Percentiles rank a stretch among this genome's conserved stretches.
Evolutionary conservation across 305 asterid species (phyloP).

Genomic region (Fraxinus albicans): DNA sequence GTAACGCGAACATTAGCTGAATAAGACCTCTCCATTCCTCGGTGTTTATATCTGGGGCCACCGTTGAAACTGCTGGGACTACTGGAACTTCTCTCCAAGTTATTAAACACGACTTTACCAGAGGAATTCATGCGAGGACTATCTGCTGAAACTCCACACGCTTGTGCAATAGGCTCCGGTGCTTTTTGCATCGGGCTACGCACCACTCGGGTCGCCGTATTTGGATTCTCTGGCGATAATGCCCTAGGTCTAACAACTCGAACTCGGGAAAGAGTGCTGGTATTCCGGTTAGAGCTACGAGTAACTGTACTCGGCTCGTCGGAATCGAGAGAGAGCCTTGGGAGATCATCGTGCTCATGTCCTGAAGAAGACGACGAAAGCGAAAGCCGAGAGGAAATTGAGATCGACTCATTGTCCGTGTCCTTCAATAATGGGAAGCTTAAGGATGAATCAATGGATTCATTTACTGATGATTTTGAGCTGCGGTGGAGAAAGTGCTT

Average conservation of each 20-base stretch:
- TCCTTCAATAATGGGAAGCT: conserved; percentile 30
- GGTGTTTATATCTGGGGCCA: conserved; percentile 59
- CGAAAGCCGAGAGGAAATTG: conserved; percentile 23
- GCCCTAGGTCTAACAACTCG: conserved; percentile 50
- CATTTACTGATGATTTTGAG: conserved; percentile 36
- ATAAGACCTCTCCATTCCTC: conserved; percentile 89
- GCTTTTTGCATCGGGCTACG: conserved; percentile 54
- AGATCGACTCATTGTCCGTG: conserved; percentile 19
- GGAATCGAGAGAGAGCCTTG: conserved; percentile 80
- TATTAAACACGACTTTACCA: conserved; percentile 80
- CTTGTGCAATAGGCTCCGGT: conserved; percentile 37
- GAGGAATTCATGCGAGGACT: conserved; percentile 92
- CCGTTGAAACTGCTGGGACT: conserved; percentile 81
- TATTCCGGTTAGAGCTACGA: conserved; percentile 36
- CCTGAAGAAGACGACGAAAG: conserved; percentile 26
- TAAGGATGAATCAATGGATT: conserved; percentile 37
- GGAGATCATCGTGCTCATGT: conserved; percentile 31
- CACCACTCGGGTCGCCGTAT: conserved; percentile 34
- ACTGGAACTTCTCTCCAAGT: conserved; percentile 87
- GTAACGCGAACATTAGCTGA: conserved; percentile 86
- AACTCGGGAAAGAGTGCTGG: conserved; percentile 41
- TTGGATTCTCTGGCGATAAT: conserved; percentile 43
- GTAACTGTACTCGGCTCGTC: conserved; percentile 44
- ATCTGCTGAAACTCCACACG: conserved; percentile 56
- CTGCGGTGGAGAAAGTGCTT: conserved; percentile 43